Evolutionary conservation across 148 eudicot species (phyloP).

Genomic region (Euryodendron excelsum): DNA sequence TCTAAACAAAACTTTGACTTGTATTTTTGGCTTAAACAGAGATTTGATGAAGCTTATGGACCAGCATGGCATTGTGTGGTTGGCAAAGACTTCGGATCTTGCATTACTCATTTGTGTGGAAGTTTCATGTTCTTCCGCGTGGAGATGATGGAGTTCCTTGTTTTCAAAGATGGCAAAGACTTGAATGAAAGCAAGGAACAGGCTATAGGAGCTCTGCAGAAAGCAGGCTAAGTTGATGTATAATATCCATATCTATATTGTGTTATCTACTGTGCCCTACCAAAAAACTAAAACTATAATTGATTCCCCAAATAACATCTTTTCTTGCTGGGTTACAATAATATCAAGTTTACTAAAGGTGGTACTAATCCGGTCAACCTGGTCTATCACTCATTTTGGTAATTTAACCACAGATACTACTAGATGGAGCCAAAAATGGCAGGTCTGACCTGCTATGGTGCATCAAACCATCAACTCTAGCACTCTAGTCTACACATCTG

Average conservation of each 20-base stretch:
- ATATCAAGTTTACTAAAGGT: neutral
- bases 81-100: slow-evolving; percentile 17
- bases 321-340: no score
- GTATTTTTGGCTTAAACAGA: neutral
- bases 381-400: neutral
- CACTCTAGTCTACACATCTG: neutral
- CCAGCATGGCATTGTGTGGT: slow-evolving; percentile 7
- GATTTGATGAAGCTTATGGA: slow-evolving; percentile 8
- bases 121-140: slow-evolving; percentile 17
- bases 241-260: no score
- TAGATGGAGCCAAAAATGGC: neutral
- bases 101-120: slow-evolving; percentile 14
- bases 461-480: neutral
- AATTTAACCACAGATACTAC: neutral
- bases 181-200: no score
- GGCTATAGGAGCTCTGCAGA: no score
- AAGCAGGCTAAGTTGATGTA: no score
- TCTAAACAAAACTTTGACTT: neutral
- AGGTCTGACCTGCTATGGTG: slow-evolving; percentile 8
- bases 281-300: no score
- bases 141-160: no score
- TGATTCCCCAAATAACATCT: no score
- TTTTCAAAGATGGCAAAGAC: no score
- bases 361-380: neutral
- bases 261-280: no score